Percentiles rank a stretch among this genome's conserved stretches.
phyloP scores from a whole-genome alignment of 768 basidiomycete species.

The Rhizopogon vinicolor region DNA sequence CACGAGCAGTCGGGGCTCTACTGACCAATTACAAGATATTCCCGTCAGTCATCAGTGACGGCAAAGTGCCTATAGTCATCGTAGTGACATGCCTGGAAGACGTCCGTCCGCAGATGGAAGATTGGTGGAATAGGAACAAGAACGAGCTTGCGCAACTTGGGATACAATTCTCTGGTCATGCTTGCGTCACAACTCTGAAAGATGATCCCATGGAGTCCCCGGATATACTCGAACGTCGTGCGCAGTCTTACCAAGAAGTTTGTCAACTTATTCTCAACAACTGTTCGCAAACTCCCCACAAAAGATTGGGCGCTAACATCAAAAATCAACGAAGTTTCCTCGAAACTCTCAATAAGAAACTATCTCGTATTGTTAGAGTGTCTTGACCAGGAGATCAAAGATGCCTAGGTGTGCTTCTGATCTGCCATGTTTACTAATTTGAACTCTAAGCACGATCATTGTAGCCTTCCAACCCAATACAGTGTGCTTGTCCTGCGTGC shows the following conservation, averaged over 20 bases:
- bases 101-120: slow-evolving; percentile 21
- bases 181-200: slow-evolving; percentile 29
- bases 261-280: background rate
- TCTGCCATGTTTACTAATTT: too few relatives aligned
- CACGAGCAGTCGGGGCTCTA: slow-evolving; percentile 11
- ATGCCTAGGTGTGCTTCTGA: too few relatives aligned
- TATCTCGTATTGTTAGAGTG: too few relatives aligned
- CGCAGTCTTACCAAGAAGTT: background rate
- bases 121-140: slow-evolving; percentile 33
- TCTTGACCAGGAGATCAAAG: too few relatives aligned
- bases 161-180: slow-evolving; percentile 30
- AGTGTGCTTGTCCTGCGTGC: too few relatives aligned
- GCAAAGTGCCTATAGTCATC: slow-evolving; percentile 18
- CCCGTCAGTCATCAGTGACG: slow-evolving; percentile 19
- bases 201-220: background rate
- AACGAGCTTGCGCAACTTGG: slow-evolving; percentile 18
- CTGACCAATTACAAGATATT: slow-evolving; percentile 19
- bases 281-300: background rate
- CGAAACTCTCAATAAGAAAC: too few relatives aligned
- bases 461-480: too few relatives aligned
- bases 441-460: too few relatives aligned
- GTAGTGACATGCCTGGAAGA: slow-evolving; percentile 25
- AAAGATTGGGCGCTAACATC: background rate
- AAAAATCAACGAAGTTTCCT: background rate
- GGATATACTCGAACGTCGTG: slow-evolving; percentile 3